Evolutionary conservation across 441 rosid species (phyloP), one percentile per base, ranked within the genome.

Genomic region (Kokia cookei): DNA sequence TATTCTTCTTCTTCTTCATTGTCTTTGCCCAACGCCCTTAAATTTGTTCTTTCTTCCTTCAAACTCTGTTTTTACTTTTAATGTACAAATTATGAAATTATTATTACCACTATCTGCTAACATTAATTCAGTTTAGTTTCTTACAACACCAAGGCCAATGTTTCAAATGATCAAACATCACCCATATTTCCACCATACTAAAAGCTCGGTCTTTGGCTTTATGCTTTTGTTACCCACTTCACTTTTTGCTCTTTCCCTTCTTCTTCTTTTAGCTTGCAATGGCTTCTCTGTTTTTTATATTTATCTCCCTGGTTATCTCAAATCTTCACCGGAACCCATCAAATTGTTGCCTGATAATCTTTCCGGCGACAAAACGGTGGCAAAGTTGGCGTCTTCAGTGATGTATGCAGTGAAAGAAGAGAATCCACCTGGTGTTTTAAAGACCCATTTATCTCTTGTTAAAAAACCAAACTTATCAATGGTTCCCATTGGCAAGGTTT

Each of bases 231-330:
- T 83, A 7, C 94, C 98, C 12, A 83, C 97, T 80, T 86, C 93
- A 22, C 77, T 93, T 70, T 82, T 93, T 14, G 94, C 93, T 75
- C 87, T 94, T 7, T 78, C 88, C 43, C 76, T 90, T 17, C 9
- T 93, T 69, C 75, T 90, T 69, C 93, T 93, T 67, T 61, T 91
- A 40, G 58, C 84, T 76, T 88, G 81, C 84, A 94, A 93, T 79
- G 96, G 89, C 73, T 85, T 84, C 81, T 82, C 83, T 65, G 90
- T 94, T 13, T 93, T 91, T 83, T 86, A 81, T 82, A 32, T 91
- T 72, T 81, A 77, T 59, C 75, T 87, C 72, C 87, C 89, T 51
- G 35, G 77, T 75, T 85, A 79, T 78, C 78, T 90, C 85, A 80
- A 75, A 40, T 15, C 75, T 59, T 71, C 77, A 2, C 72, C 73